Percentiles rank a stretch among this genome's conserved stretches.
Evolutionary conservation across 139 green algal species (phyloP).

Genomic region (Mychonastes homosphaera): DNA sequence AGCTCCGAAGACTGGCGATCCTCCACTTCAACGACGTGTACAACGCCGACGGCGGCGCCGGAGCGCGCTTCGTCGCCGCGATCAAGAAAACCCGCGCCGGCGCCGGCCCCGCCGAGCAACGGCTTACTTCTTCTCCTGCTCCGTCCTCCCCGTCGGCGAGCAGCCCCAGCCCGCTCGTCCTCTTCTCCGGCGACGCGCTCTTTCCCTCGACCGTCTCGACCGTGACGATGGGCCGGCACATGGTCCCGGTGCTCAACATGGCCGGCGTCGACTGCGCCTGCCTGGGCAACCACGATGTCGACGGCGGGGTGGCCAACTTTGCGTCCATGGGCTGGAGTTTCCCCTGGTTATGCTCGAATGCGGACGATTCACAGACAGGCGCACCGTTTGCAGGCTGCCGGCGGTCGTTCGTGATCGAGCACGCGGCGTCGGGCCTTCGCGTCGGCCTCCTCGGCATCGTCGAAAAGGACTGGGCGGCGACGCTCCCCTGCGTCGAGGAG

Average conservation of each 20-base stretch:
- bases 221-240: conserved; percentile 63
- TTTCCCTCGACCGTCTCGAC: conserved; percentile 59
- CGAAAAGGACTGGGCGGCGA: conserved; percentile 53
- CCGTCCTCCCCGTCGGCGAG: neutral
- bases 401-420: conserved; percentile 17
- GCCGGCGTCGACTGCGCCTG: conserved; percentile 42
- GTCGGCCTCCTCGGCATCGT: conserved; percentile 62
- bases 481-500: conserved; percentile 33
- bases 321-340: neutral
- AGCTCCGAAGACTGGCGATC: conserved; percentile 22
- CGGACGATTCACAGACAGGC: conserved; percentile 1
- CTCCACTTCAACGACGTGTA: conserved; percentile 73
- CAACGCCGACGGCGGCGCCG: conserved; percentile 37
- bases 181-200: conserved; percentile 66
- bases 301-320: conserved; percentile 13
- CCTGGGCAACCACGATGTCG: conserved; percentile 56
- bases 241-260: conserved; percentile 63
- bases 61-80: too few species aligned
- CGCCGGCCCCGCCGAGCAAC: too few species aligned
- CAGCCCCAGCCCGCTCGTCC: conserved; percentile 56
- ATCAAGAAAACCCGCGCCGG: too few species aligned
- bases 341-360: neutral
- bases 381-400: conserved; percentile 23
- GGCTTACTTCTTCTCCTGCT: too few species aligned
- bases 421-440: conserved; percentile 25